Base-by-base conservation (phyloP, 2,329 filamentous ascomycete genomes). In the Ophioceras dolichostomum region DNA sequence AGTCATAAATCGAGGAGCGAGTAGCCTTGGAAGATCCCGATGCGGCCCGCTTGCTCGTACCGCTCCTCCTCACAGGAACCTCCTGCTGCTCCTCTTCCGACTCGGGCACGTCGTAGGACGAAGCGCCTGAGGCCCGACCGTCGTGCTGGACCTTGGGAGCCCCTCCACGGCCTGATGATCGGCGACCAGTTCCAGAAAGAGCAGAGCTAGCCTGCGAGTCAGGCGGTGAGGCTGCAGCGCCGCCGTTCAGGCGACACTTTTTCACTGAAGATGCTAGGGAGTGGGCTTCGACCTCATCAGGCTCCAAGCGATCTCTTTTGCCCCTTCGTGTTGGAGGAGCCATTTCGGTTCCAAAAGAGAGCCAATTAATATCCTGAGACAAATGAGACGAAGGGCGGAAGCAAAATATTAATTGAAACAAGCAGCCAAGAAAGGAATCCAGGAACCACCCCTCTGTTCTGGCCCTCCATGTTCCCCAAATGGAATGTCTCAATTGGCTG, bases 91-190 rank as follows among this genome's bases (percentile, higher is more conserved):
- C 48, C 10, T 49, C 45, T 16, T 45, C 46, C 2, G 46, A 49
- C n/a, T 43, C 43, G 12, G 50, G 47, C 17, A 49, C 38, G 12
- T 51, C 50, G 28, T 46, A 46, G n/a, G n/a, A n/a, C n/a, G n/a
- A n/a, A n/a, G n/a, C n/a, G n/a, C n/a, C n/a, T n/a, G n/a, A n/a
- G n/a, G n/a, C n/a, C n/a, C n/a, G n/a, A n/a, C n/a, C n/a, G n/a
- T n/a, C n/a, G n/a, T n/a, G n/a, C n/a, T n/a, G n/a, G n/a, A n/a
- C n/a, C n/a, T n/a, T n/a, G n/a, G n/a, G n/a, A n/a, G n/a, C n/a
- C n/a, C n/a, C n/a, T n/a, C n/a, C n/a, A n/a, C n/a, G n/a, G n/a
- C n/a, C n/a, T n/a, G n/a, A n/a, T n/a, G n/a, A n/a, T n/a, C n/a
- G n/a, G n/a, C n/a, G n/a, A n/a, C n/a, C n/a, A n/a, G n/a, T n/a